Evolutionary conservation across 257 asterid genomes (phyloP), one percentile per base, ranked within the genome.

Genomic region (Plantago major): DNA sequence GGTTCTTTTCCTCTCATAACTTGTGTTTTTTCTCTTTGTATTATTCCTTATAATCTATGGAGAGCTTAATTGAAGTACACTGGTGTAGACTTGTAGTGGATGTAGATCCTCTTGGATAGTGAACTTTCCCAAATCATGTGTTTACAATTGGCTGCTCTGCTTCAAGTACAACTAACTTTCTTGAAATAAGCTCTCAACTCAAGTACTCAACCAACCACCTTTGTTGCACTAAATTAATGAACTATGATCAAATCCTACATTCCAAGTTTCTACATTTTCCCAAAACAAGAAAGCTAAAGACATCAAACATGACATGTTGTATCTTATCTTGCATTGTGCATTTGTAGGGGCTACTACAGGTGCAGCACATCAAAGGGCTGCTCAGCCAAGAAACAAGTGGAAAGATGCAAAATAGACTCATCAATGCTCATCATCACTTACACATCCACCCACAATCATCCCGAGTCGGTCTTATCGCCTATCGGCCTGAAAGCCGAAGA

Each of bases 331-430:
- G 40, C 40, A 33, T 49, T 59, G 59, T 67, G 64, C 61, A 71
- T 55, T 67, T 42, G 79, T 80, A 87, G 95, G 78, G 93, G 88
- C 11, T 84, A 84, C 73, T 87, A 87, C 76, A 87, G 74, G 67
- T 87, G 95, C 88, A 87, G 93, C 83, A 82, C 88, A 42, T 82
- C 90, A 10, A 87, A 87, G 71, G 88, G 90, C 5, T 87, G 93
- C 74, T 82, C 90, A 57, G 93, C 95, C 44, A 84, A 84, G 17
- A 87, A 87, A 70, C 95, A 87, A 73, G 90, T 87, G 8, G 95
- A 87, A 58, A 84, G 83, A 69, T 76, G 85, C 84, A 84, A 81
- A 66, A 73, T 78, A 58, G 86, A 87, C 71, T 54, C 95, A 58
- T 76, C 93, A 11, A 67, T 74, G 78, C 89, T 87, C 71, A 74